phyloP scores from a whole-genome alignment of 2,329 filamentous ascomycete genomes.

The Pseudopyrenochaeta lycopersici region DNA sequence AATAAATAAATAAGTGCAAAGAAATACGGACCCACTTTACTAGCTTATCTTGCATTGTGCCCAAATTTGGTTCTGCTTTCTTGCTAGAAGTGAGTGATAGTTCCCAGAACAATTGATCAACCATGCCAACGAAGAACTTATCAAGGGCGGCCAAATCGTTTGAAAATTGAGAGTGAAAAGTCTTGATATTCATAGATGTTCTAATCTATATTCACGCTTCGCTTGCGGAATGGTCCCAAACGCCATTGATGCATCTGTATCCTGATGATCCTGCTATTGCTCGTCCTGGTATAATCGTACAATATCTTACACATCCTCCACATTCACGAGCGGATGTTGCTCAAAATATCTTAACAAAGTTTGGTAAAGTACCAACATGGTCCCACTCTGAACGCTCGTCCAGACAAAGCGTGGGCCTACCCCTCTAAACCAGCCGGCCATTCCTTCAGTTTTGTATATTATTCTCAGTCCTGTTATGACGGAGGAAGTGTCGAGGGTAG shows the following conservation, averaged over 20 bases:
- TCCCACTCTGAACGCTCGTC: conserved; percentile 97
- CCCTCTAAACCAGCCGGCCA: conserved; percentile 91
- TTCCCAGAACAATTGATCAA: too few species aligned
- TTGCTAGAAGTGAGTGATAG: too few species aligned
- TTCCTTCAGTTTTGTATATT: conserved; percentile 89
- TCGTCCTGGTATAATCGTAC: conserved; percentile 21
- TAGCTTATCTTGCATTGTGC: too few species aligned
- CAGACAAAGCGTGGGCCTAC: conserved; percentile 93
- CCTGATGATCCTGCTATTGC: conserved; percentile 4
- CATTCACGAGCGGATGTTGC: conserved; percentile 52
- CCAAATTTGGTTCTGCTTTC: too few species aligned
- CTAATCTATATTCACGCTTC: conserved; percentile 13
- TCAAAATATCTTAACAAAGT: conserved; percentile 82
- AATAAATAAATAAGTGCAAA: too few species aligned
- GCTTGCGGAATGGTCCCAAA: conserved; percentile 14
- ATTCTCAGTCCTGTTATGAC: conserved; percentile 83
- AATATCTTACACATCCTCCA: conserved; percentile 27
- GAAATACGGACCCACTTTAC: too few species aligned
- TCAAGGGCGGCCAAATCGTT: too few species aligned
- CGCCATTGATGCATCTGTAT: conserved; percentile 26
- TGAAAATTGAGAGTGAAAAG: background rate
- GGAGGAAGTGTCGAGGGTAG: conserved; percentile 86
- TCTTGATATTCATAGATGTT: background rate
- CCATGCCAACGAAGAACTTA: too few species aligned
- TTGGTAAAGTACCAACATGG: conserved; percentile 96